Evolutionary conservation across 331 rosid species (phyloP).

Genomic region (Spiraea crenata): DNA sequence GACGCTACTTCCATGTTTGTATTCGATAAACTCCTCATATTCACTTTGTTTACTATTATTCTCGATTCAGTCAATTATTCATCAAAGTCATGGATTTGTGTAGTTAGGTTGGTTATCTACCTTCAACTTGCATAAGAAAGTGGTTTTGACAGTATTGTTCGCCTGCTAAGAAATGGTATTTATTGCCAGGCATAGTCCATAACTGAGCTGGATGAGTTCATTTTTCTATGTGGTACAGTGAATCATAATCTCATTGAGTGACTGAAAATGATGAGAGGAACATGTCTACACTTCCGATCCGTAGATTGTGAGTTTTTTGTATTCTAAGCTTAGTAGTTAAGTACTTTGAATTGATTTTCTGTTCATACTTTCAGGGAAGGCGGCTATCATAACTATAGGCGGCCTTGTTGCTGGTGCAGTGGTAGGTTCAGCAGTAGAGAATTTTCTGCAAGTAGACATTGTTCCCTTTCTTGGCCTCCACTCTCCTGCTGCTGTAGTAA

Average conservation of each 20-base stretch:
- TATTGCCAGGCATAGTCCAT: not conserved
- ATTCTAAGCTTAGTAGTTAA: not conserved
- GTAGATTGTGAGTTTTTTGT: not conserved
- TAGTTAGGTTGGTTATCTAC: conserved; percentile 5
- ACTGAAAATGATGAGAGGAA: not conserved
- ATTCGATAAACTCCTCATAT: not conserved
- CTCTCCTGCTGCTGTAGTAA: conserved; percentile 91
- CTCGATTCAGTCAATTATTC: conserved; percentile 2
- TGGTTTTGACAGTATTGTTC: not conserved
- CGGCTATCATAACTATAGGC: conserved; percentile 78
- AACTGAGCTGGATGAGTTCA: not conserved
- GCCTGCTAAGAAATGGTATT: not conserved
- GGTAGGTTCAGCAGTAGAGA: conserved; percentile 89
- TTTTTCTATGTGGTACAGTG: not conserved
- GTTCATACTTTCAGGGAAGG: conserved; percentile 72
- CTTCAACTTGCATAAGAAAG: not conserved
- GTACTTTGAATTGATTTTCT: conserved; percentile 9
- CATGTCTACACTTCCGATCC: not conserved
- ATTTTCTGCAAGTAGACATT: conserved; percentile 93
- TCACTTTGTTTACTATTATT: not conserved
- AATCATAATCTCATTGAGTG: not conserved
- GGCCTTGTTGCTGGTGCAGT: conserved; percentile 91
- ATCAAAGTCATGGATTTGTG: not conserved
- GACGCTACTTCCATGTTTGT: conserved; percentile 4
- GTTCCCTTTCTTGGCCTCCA: conserved; percentile 93